Percentiles rank a stretch among this genome's conserved stretches.
These are phyloP conservation scores for Ambrosia hybrid DNA, from an alignment of 140 eudicot genomes.

Conservation along the genomic window DNA sequence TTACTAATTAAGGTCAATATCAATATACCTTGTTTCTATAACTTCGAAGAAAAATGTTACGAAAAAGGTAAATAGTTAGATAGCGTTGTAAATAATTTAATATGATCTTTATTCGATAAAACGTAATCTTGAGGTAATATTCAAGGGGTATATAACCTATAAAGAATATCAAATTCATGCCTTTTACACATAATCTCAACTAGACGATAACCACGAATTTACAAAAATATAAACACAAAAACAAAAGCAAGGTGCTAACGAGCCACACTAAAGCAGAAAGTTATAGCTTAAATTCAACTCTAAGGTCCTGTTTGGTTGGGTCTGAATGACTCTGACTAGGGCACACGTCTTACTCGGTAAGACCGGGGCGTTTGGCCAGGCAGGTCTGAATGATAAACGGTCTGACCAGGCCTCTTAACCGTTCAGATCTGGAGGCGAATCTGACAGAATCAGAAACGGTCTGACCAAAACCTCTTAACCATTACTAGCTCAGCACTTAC, in stretches of 20 bases:
- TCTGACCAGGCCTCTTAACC: too few relatives aligned
- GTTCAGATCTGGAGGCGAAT: too few relatives aligned
- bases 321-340: too few relatives aligned
- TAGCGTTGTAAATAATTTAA: background rate
- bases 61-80: background rate
- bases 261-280: background rate
- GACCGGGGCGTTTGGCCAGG: too few relatives aligned
- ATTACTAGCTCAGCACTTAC: too few relatives aligned
- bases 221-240: background rate
- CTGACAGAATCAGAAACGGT: too few relatives aligned
- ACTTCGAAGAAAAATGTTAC: background rate
- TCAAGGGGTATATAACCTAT: background rate
- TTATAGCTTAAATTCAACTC: background rate
- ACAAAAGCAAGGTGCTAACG: constrained; percentile 2
- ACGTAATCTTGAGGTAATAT: background rate
- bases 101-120: background rate
- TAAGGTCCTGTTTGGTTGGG: too few relatives aligned
- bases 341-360: too few relatives aligned
- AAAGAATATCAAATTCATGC: background rate
- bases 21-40: background rate
- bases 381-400: too few relatives aligned
- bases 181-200: background rate
- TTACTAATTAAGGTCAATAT: background rate
- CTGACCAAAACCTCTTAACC: too few relatives aligned
- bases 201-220: constrained; percentile 1